These are phyloP conservation scores for Candida boidinii DNA, from an alignment of 805 yeast genomes.

Conservation along the genomic window DNA sequence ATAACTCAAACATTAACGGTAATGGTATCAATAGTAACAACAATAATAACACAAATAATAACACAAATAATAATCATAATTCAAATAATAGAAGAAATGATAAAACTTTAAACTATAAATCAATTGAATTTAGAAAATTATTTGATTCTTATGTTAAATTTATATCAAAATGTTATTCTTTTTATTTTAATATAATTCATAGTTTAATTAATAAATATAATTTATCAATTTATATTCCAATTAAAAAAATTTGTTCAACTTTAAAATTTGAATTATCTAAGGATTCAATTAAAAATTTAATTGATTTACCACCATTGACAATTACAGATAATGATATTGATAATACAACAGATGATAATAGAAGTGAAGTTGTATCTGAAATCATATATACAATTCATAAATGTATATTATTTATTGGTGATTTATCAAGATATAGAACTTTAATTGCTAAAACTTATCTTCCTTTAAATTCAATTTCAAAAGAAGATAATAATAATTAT, in stretches of 20 bases:
- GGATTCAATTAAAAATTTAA: background rate
- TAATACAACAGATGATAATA: slow-evolving; percentile 8
- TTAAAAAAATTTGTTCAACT: slow-evolving; percentile 23
- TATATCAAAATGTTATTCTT: slow-evolving; percentile 35
- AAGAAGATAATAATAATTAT: slow-evolving; percentile 32
- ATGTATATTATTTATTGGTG: slow-evolving; percentile 47
- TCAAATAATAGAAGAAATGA: background rate
- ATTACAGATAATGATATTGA: background rate
- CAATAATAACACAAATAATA: slow-evolving; percentile 5
- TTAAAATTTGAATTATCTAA: slow-evolving; percentile 9
- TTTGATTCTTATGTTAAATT: slow-evolving; percentile 44
- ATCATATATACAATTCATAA: slow-evolving; percentile 37
- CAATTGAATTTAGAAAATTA: slow-evolving; percentile 50
- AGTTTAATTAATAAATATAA: slow-evolving; percentile 30
- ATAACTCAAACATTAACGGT: slow-evolving; percentile 10
- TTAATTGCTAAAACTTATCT: slow-evolving; percentile 36
- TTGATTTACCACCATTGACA: background rate
- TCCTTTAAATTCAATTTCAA: slow-evolving; percentile 20
- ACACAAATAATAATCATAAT: slow-evolving; percentile 1
- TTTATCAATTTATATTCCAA: slow-evolving; percentile 25
- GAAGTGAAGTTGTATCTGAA: slow-evolving; percentile 10
- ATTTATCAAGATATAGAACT: slow-evolving; percentile 48
- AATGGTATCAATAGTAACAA: slow-evolving; percentile 16
- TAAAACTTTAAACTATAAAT: slow-evolving; percentile 13
- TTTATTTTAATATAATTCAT: slow-evolving; percentile 36